Base-by-base conservation (phyloP, 495 filamentous ascomycete species). In the Trichoderma virens region DNA sequence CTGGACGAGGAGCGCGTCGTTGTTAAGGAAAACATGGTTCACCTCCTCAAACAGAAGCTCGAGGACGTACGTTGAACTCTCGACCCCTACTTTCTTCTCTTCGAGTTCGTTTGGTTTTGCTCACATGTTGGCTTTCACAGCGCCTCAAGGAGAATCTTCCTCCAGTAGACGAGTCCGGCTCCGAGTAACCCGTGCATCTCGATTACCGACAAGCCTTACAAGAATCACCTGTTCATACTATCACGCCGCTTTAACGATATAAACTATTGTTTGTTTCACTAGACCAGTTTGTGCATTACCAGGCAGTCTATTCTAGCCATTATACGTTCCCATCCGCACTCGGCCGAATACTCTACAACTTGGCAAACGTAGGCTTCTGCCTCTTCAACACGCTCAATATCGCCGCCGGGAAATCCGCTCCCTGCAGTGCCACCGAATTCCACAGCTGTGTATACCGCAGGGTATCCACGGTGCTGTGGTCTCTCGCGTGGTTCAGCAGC, bases 361-460 rank as follows among this genome's bases (percentile, higher is more conserved):
- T 98, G 75, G 87, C 88, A 81, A 96, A 98, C 11, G 76, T 90
- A 13, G 91, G 86, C 68, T 85, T 93, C 67, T 81, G 85, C 83
- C 89, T 96, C 78, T 89, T 79, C 62, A 96, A 71, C 2, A 90
- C 90, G 7, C 88, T 88, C 65, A 89, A 66, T 71, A 97, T 75
- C 0, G 94, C 92, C 60, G 80, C 76, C 67, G 82, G 72, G 9
- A 96, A 79, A 81, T 98, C 94, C 62, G 79, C 78, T 6, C 90
- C 89, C 80, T 97, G 93, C 65, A 97, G 69, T 66, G 88, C 87
- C 3, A 86, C 88, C 63, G 83, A 79, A 69, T 98, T 98, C 94
- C 93, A 97, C 1, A 93, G 80, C 9, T 82, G 79, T 14, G 91
- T 94, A 78, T 96, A 97, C 60, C 84, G 82, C 71, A 98, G 76